These are phyloP conservation scores for Leishmania major DNA, from an alignment of 208 protist genomes.

Conservation along the genomic window DNA sequence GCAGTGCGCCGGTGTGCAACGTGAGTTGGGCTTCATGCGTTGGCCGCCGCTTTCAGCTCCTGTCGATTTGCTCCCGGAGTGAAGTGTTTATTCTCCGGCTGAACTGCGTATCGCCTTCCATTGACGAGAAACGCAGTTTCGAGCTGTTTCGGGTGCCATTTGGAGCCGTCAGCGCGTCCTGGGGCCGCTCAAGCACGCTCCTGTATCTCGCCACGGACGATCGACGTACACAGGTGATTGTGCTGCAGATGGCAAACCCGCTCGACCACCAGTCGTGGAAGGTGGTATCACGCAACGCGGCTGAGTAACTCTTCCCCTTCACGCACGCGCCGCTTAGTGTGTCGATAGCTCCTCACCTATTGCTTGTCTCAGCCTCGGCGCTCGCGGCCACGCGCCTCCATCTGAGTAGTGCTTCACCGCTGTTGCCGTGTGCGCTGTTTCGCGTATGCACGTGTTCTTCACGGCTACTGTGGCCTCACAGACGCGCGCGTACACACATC, in stretches of 20 bases:
- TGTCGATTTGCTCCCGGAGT: slow-evolving; percentile 75
- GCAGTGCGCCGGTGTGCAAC: slow-evolving; percentile 57
- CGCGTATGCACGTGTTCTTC: not conserved
- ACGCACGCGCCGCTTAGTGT: not conserved
- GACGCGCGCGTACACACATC: not conserved
- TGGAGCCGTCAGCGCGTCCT: slow-evolving; percentile 81
- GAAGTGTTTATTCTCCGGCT: slow-evolving; percentile 80
- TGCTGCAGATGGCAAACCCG: slow-evolving; percentile 79
- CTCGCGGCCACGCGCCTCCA: not conserved
- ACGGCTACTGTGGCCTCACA: not conserved
- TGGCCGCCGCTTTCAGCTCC: slow-evolving; percentile 81
- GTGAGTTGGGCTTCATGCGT: slow-evolving; percentile 80
- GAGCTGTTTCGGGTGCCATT: slow-evolving; percentile 63
- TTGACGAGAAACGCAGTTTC: slow-evolving; percentile 47
- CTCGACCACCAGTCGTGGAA: slow-evolving; percentile 83
- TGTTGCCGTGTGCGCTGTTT: not conserved
- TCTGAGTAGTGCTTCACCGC: not conserved
- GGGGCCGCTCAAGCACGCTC: slow-evolving; percentile 76
- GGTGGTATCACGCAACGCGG: slow-evolving; percentile 37
- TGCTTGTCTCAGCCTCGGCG: not conserved
- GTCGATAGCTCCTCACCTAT: not conserved
- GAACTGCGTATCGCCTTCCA: slow-evolving; percentile 78
- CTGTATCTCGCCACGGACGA: slow-evolving; percentile 80
- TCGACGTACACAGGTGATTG: slow-evolving; percentile 41
- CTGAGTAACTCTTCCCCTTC: slow-evolving; percentile 9